These are phyloP conservation scores for Saccharomycopsis hybrid DNA, from an alignment of 1,139 yeast genomes.

Conservation along the genomic window DNA sequence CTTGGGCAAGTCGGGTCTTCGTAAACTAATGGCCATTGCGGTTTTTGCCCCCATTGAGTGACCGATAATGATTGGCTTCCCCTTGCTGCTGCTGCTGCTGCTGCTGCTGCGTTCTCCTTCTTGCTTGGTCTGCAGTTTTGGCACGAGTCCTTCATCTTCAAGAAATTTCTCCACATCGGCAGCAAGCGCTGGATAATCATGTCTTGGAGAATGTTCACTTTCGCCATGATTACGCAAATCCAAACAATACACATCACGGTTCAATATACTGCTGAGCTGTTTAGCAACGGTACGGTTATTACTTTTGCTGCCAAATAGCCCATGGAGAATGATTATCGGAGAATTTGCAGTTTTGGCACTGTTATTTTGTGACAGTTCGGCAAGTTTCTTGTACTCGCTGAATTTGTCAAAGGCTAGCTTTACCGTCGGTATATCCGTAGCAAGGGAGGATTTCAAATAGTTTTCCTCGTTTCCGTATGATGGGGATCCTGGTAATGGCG, in stretches of 20 bases:
- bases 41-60: slow-evolving; percentile 98
- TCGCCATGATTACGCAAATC: slow-evolving; percentile 89
- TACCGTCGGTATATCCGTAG: slow-evolving; percentile 35
- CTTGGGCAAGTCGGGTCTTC: slow-evolving; percentile 58
- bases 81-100: slow-evolving; percentile 39
- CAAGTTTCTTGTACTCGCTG: slow-evolving; percentile 27
- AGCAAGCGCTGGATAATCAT: slow-evolving; percentile 77
- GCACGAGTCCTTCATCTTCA: slow-evolving; percentile 36
- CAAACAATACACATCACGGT: slow-evolving; percentile 55
- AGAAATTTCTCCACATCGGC: slow-evolving; percentile 78
- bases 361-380: slow-evolving; percentile 25
- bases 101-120: no score
- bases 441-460: slow-evolving; percentile 23
- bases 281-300: slow-evolving; percentile 76
- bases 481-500: no score
- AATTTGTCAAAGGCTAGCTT: slow-evolving; percentile 39
- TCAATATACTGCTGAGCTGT: slow-evolving; percentile 31
- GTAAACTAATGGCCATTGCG: slow-evolving; percentile 79
- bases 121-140: slow-evolving; percentile 22
- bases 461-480: slow-evolving; percentile 8
- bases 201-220: slow-evolving; percentile 67
- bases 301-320: slow-evolving; percentile 76
- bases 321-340: slow-evolving; percentile 79
- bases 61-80: slow-evolving; percentile 63
- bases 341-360: slow-evolving; percentile 27